Evolutionary conservation across 495 filamentous ascomycete genomes (phyloP).

Genomic region (Hyaloscypha hepaticicola): DNA sequence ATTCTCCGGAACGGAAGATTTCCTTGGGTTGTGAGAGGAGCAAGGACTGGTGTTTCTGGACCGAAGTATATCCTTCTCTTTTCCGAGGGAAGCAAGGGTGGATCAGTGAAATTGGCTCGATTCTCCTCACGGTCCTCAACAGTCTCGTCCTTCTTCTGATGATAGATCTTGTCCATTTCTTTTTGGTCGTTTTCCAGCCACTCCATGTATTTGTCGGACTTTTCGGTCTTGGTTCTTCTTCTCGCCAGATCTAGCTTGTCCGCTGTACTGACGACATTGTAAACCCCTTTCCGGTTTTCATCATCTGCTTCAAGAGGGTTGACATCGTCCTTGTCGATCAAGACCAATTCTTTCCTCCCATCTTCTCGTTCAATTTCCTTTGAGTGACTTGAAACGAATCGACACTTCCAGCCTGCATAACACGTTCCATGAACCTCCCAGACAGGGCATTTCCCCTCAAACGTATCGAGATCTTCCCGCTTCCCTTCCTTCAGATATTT

Average conservation of each 20-base stretch:
- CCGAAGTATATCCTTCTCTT: constrained; percentile 93
- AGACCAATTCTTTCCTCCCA: constrained; percentile 76
- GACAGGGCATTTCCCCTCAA: constrained; percentile 74
- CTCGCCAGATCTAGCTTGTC: constrained; percentile 69
- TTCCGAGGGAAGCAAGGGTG: constrained; percentile 85
- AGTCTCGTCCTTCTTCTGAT: constrained; percentile 41
- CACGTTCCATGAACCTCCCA: constrained; percentile 76
- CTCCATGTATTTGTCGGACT: constrained; percentile 69
- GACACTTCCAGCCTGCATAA: constrained; percentile 85
- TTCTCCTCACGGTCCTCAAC: constrained; percentile 59
- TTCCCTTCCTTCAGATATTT: constrained; percentile 83
- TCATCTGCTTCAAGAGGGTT: constrained; percentile 35
- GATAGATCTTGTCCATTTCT: constrained; percentile 53
- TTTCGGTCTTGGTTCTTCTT: constrained; percentile 62
- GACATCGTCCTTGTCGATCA: constrained; percentile 45
- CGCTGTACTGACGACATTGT: constrained; percentile 67
- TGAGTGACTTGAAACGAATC: constrained; percentile 80
- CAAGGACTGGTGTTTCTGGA: constrained; percentile 85
- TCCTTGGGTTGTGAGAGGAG: constrained; percentile 88
- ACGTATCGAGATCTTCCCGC: constrained; percentile 70
- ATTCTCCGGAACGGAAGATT: constrained; percentile 94
- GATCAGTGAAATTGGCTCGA: constrained; percentile 75
- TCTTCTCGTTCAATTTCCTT: constrained; percentile 70
- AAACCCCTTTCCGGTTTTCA: constrained; percentile 51
- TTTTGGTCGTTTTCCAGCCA: constrained; percentile 67